A percentile compares a stretch with the other conserved stretches of the same genome.
These are phyloP conservation scores for Jasminum sambac DNA, from an alignment of 257 asterid genomes.

Conservation along the genomic window DNA sequence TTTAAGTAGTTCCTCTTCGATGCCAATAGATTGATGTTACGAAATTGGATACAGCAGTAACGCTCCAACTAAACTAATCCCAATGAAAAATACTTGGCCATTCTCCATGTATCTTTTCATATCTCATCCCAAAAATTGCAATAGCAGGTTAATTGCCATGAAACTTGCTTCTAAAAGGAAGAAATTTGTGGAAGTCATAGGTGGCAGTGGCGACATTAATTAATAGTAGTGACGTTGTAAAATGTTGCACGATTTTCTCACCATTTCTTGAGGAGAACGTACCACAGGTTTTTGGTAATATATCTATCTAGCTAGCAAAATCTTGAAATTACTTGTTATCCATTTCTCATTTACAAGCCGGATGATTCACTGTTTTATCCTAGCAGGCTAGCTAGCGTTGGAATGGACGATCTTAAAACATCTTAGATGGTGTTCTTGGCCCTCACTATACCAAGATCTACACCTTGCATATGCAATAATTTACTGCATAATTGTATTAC, in stretches of 20 bases:
- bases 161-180: slow-evolving; percentile 99
- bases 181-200: slow-evolving; percentile 70
- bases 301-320: slow-evolving; percentile 21
- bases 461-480: slow-evolving; percentile 3
- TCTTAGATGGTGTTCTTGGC: slow-evolving; percentile 44
- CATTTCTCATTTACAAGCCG: slow-evolving; percentile 1
- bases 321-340: slow-evolving; percentile 5
- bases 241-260: slow-evolving; percentile 70
- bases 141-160: slow-evolving; percentile 73
- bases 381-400: slow-evolving; percentile 92
- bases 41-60: background rate
- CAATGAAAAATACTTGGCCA: background rate
- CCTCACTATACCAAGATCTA: background rate
- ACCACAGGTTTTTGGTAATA: slow-evolving; percentile 94
- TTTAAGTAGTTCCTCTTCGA: background rate
- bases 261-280: slow-evolving; percentile 89
- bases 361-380: slow-evolving; percentile 14
- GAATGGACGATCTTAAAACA: slow-evolving; percentile 89
- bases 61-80: background rate
- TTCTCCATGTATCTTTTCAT: background rate
- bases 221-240: slow-evolving; percentile 69
- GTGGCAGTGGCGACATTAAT: slow-evolving; percentile 68
- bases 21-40: background rate
- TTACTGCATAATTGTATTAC: background rate
- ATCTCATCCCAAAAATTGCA: slow-evolving; percentile 16